These are phyloP conservation scores for Aquanectria penicillioides DNA, from an alignment of 2,329 filamentous ascomycete genomes.

Conservation along the genomic window DNA sequence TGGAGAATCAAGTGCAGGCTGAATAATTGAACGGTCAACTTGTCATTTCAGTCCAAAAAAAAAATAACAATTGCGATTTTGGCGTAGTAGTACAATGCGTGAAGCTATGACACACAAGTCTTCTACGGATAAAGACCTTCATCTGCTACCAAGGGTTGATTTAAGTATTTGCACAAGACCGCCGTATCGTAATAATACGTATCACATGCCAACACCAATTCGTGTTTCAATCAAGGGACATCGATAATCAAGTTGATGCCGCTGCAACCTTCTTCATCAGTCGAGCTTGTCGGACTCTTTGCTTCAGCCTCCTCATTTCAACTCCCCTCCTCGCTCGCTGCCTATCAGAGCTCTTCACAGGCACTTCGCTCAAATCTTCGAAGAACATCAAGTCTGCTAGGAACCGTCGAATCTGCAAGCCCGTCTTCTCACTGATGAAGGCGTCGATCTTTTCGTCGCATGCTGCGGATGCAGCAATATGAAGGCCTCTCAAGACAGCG, in stretches of 20 bases:
- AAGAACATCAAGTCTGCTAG: conserved; percentile 64
- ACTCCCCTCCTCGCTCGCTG: conserved; percentile 42
- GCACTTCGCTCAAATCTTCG: conserved; percentile 54
- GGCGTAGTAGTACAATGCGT: neutral
- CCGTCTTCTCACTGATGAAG: conserved; percentile 62
- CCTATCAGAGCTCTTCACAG: conserved; percentile 35
- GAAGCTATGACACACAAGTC: neutral
- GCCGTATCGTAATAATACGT: conserved; percentile 20
- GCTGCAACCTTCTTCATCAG: conserved; percentile 33
- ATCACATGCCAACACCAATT: neutral
- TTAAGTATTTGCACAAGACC: conserved; percentile 3
- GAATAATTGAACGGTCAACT: too few relatives aligned
- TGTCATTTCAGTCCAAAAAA: too few relatives aligned
- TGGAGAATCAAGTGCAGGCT: neutral
- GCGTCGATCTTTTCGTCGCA: conserved; percentile 64
- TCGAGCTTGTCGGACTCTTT: conserved; percentile 48
- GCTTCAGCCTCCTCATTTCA: conserved; percentile 49
- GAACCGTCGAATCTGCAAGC: conserved; percentile 63
- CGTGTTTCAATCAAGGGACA: neutral
- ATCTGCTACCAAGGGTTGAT: conserved; percentile 3
- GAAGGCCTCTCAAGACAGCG: conserved; percentile 64
- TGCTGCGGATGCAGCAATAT: conserved; percentile 65
- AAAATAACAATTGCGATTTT: too few relatives aligned
- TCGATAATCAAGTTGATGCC: conserved; percentile 1
- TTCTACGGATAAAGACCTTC: conserved; percentile 3